phyloP scores from a whole-genome alignment of 1,284 basidiomycete species.

The Porodaedalea pini region DNA sequence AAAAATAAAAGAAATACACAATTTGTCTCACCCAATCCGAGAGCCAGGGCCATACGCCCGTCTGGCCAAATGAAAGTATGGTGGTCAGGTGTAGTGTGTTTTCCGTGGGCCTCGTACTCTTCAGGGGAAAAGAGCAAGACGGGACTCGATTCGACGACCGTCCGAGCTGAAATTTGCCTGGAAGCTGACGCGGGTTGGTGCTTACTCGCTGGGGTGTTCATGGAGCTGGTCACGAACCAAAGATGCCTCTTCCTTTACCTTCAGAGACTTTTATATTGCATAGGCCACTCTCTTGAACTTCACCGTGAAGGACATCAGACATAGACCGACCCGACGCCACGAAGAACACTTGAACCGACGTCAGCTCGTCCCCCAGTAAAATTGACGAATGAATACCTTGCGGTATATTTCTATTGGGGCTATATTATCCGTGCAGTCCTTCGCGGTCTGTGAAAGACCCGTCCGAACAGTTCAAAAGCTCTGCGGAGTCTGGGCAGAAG shows the following conservation, averaged over 20 bases:
- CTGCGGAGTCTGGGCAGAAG: too few relatives aligned
- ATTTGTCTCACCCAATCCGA: conserved; percentile 85
- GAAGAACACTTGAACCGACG: too few relatives aligned
- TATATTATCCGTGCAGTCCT: too few relatives aligned
- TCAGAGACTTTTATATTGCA: conserved; percentile 35
- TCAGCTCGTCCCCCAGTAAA: too few relatives aligned
- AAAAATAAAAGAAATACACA: conserved; percentile 13
- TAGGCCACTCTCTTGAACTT: not conserved
- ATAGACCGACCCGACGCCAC: not conserved
- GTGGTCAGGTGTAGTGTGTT: conserved; percentile 72
- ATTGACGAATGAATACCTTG: too few relatives aligned
- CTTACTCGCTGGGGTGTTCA: not conserved
- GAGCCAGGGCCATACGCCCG: conserved; percentile 80
- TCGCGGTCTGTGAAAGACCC: too few relatives aligned
- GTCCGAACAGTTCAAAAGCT: too few relatives aligned
- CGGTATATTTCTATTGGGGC: too few relatives aligned
- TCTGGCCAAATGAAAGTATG: conserved; percentile 85
- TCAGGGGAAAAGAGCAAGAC: conserved; percentile 74
- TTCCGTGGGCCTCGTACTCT: conserved; percentile 70
- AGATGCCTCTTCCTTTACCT: conserved; percentile 62
- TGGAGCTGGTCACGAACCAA: conserved; percentile 40
- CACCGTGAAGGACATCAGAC: not conserved
- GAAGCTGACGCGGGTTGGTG: conserved; percentile 42
- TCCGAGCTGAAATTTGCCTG: conserved; percentile 54
- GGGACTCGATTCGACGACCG: conserved; percentile 79